Conservation (phyloP, 1,284 basidiomycete genomes). For the Violaceomyces palustris region DNA sequence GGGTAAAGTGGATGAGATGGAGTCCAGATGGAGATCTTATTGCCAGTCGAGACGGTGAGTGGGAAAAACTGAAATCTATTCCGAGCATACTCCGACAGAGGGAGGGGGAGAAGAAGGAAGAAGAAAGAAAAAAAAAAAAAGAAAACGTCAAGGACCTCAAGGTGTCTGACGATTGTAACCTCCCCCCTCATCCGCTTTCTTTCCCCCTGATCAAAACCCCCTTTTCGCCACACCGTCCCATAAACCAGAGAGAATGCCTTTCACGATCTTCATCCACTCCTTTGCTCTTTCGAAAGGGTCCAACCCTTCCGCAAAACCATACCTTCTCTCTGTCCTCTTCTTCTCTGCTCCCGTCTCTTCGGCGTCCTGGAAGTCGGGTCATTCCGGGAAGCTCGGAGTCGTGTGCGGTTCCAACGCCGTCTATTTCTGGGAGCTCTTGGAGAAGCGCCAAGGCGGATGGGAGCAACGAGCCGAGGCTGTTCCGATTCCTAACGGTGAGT, state of each 20-base stretch:
- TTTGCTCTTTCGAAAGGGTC: conserved; percentile 59
- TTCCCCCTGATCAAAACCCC: no score
- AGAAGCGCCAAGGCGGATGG: no score
- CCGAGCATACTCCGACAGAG: no score
- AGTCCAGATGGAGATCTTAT: conserved; percentile 30
- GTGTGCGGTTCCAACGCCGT: conserved; percentile 66
- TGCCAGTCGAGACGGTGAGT: conserved; percentile 25
- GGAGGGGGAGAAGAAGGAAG: no score
- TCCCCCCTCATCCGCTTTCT: no score
- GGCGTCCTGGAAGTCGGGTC: conserved; percentile 71
- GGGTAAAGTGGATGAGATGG: conserved; percentile 30
- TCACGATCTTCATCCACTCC: conserved; percentile 61
- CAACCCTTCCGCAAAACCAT: no score
- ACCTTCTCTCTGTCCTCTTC: conserved; percentile 63
- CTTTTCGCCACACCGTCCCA: no score
- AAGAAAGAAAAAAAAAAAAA: no score
- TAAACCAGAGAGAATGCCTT: conserved; percentile 62
- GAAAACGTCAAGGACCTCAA: no score
- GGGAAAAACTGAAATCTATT: no score
- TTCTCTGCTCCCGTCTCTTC: conserved; percentile 62
- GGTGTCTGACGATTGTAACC: no score
- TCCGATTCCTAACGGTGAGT: conserved; percentile 18
- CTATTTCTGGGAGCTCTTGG: conserved; percentile 66
- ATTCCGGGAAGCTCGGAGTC: conserved; percentile 62
- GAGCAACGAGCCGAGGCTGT: conserved; percentile 28